Evolutionary conservation across 257 asterid species (phyloP), one percentile per base, ranked within the genome.

Genomic region (Solanum sejunctum): DNA sequence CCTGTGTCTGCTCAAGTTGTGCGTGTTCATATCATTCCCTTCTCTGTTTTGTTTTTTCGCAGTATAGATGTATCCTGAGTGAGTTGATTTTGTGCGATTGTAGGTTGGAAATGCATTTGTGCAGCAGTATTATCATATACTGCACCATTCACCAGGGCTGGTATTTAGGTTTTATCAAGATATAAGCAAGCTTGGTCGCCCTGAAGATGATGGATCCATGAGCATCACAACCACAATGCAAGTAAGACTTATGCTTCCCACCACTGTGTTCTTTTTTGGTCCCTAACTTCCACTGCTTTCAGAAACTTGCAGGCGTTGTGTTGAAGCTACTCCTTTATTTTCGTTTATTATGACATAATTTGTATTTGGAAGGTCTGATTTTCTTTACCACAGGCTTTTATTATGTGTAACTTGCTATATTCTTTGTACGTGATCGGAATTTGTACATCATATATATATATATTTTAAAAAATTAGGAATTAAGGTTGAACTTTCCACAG

Each of bases 41-140:
- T 47, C 41, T 7, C 43, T 12, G 12, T 7, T 43, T 79, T 15
- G 23, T 63, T 51, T 79, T 49, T 49, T 51, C 3, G 23, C 39
- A 5, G 23, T 47, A 12, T 73, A 21, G 51, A 75, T 72, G 61
- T 1, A 47, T 18, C 47, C n/a, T 21, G 58, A 84, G 56, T 63
- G 57, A 16, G 18, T 66, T 73, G 75, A 67, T 73, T 72, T 86
- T 84, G 67, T 63, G 61, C 28, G 60, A 17, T 39, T 86, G 20
- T 85, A 94, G 98, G 97, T 94, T 45, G 98, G 95, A 39, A 89
- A 93, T 61, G 94, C 93, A 2, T 94, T 94, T 56, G 97, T 88
- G 84, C 89, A 90, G 89, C 97, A 94, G 91, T 94, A 94, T 84
- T 94, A 94, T 87, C 91, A 89, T 58, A 88, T 93, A 84, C 91